Conservation (phyloP, 192 early-diverging fungal species). For the Umbelopsis sp. region DNA sequence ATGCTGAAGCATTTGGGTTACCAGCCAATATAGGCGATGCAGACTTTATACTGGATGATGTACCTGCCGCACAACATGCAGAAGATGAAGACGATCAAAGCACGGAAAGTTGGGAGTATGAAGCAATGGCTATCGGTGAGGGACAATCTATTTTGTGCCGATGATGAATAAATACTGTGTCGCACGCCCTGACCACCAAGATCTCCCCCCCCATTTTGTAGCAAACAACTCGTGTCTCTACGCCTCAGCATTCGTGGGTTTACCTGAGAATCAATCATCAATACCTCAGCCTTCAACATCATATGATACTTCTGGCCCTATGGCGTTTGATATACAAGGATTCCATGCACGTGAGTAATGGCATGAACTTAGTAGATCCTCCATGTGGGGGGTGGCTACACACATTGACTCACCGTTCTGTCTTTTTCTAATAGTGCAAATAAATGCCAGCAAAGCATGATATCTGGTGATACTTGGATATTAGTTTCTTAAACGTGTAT, state of each 20-base stretch:
- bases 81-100: constrained; percentile 15
- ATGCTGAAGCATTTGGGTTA: constrained; percentile 1
- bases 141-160: not conserved
- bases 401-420: not conserved
- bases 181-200: not conserved
- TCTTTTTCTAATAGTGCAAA: not conserved
- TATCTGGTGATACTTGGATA: not conserved
- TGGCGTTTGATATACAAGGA: constrained; percentile 8
- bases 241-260: not conserved
- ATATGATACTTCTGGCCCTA: not conserved
- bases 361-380: not conserved
- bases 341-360: constrained; percentile 13
- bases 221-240: not conserved
- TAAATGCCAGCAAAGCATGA: not conserved
- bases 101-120: constrained; percentile 12
- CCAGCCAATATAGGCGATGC: not conserved
- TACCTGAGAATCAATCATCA: not conserved
- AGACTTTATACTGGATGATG: not conserved
- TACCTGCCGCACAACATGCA: not conserved
- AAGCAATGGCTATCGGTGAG: not conserved
- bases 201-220: not conserved
- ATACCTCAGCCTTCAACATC: constrained; percentile 7
- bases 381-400: not conserved
- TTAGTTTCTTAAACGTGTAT: not conserved
- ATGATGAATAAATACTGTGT: not conserved